phyloP scores from a whole-genome alignment of 768 basidiomycete species.

The Floccularia luteovirens region DNA sequence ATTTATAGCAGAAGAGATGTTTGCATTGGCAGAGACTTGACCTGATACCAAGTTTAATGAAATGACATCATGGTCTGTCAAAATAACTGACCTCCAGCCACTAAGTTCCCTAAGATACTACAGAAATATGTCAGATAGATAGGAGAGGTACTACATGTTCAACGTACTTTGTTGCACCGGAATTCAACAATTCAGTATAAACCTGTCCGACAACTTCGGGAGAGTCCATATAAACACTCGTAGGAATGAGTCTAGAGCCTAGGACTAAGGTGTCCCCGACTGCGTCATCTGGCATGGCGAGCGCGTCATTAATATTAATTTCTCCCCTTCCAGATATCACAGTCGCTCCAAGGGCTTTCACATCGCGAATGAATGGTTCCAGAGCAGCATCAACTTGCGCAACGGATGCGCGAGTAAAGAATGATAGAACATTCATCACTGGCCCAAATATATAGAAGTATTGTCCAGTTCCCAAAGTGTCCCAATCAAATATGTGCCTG shows the following conservation, averaged over 20 bases:
- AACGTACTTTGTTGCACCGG: conserved; percentile 8
- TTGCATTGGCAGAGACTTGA: conserved; percentile 22
- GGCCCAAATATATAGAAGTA: conserved; percentile 14
- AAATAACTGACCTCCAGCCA: conserved; percentile 11
- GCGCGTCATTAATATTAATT: neutral
- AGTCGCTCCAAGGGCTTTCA: neutral
- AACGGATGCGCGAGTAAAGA: conserved; percentile 12
- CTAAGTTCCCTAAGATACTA: conserved; percentile 12
- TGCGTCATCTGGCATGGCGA: neutral
- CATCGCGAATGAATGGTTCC: neutral
- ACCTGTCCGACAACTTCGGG: conserved; percentile 10
- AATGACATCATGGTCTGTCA: neutral
- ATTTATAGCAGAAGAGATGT: conserved; percentile 21
- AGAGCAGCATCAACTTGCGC: neutral
- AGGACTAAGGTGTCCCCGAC: neutral
- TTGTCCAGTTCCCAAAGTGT: conserved; percentile 18
- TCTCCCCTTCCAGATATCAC: neutral
- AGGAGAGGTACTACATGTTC: neutral
- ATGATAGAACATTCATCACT: conserved; percentile 6
- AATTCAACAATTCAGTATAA: conserved; percentile 13
- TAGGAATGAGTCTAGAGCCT: neutral
- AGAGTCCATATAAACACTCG: conserved; percentile 8
- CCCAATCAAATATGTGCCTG: conserved; percentile 27
- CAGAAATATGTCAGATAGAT: neutral
- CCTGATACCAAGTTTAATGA: conserved; percentile 8